Evolutionary conservation across 306 rosid species (phyloP).

Genomic region (Sicyos baderoa): DNA sequence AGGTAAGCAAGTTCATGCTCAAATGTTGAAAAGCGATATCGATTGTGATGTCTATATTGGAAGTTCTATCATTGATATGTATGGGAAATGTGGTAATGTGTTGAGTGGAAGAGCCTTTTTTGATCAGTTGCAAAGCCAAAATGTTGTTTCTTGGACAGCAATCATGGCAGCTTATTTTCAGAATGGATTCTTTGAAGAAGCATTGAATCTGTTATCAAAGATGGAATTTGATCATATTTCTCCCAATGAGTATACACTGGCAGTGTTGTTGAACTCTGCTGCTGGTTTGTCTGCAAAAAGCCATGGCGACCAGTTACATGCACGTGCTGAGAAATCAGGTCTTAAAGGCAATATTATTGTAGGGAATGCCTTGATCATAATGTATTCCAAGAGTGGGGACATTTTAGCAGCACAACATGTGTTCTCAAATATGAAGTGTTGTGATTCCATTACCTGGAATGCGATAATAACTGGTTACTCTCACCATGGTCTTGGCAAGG

Average conservation of each 20-base stretch:
- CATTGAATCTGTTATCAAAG: conserved; percentile 16
- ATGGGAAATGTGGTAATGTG: conserved; percentile 21
- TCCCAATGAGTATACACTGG: conserved; percentile 22
- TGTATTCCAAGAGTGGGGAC: conserved; percentile 22
- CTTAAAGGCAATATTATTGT: conserved; percentile 17
- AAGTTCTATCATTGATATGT: conserved; percentile 23
- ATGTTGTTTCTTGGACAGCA: conserved; percentile 21
- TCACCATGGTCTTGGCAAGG: conserved; percentile 21
- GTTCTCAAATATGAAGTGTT: conserved; percentile 10
- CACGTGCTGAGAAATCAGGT: conserved; percentile 18
- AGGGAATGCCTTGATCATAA: conserved; percentile 24
- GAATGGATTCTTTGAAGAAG: conserved; percentile 24
- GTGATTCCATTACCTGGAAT: conserved; percentile 22
- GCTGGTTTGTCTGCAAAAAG: conserved; percentile 19
- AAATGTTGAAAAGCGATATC: conserved; percentile 18
- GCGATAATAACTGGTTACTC: conserved; percentile 20
- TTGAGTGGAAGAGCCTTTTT: conserved; percentile 15
- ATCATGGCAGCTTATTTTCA: conserved; percentile 19
- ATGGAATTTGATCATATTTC: conserved; percentile 16
- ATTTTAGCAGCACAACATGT: conserved; percentile 9
- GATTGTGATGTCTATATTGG: conserved; percentile 16
- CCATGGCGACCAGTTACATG: conserved; percentile 23
- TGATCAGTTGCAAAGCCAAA: conserved; percentile 14
- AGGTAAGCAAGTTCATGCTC: conserved; percentile 23
- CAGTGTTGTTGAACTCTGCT: conserved; percentile 20